Conservation (phyloP, 2,329 filamentous ascomycete genomes). For the Colletotrichum sp. region DNA sequence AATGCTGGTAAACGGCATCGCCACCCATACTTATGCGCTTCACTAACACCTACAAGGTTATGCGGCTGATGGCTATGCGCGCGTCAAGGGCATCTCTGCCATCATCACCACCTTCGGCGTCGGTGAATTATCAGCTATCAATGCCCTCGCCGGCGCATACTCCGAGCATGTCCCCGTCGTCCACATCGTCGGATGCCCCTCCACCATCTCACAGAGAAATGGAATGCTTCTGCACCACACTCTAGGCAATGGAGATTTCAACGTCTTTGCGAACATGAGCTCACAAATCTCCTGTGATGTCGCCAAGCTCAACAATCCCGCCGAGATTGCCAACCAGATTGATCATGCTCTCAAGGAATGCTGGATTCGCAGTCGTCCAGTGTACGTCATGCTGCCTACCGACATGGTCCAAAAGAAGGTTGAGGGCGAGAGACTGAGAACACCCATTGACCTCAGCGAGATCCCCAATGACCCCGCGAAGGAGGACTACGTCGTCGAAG, state of each 20-base stretch:
- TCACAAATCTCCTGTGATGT: slow-evolving; percentile 72
- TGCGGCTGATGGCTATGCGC: slow-evolving; percentile 80
- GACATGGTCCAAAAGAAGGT: slow-evolving; percentile 81
- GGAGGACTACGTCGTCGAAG: slow-evolving; percentile 83
- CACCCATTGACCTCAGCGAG: slow-evolving; percentile 69
- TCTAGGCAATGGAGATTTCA: slow-evolving; percentile 79
- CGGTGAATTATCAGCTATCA: slow-evolving; percentile 75
- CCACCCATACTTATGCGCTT: neutral
- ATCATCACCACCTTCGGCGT: slow-evolving; percentile 80
- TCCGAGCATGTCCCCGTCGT: slow-evolving; percentile 75
- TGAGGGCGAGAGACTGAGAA: slow-evolving; percentile 74
- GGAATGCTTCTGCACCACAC: slow-evolving; percentile 68
- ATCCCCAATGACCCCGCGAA: slow-evolving; percentile 70
- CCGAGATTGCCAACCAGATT: slow-evolving; percentile 75
- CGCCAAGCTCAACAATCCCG: slow-evolving; percentile 72
- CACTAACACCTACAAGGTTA: slow-evolving; percentile 55
- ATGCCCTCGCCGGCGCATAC: slow-evolving; percentile 76
- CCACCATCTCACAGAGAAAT: slow-evolving; percentile 51
- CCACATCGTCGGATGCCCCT: slow-evolving; percentile 66
- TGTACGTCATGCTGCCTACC: slow-evolving; percentile 84
- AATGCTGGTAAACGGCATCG: slow-evolving; percentile 64
- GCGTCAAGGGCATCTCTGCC: slow-evolving; percentile 72
- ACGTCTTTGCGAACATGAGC: slow-evolving; percentile 83
- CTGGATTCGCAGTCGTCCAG: slow-evolving; percentile 74
- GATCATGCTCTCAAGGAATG: slow-evolving; percentile 80